Conservation (phyloP, 2,329 filamentous ascomycete species). For the Fusarium sp. region DNA sequence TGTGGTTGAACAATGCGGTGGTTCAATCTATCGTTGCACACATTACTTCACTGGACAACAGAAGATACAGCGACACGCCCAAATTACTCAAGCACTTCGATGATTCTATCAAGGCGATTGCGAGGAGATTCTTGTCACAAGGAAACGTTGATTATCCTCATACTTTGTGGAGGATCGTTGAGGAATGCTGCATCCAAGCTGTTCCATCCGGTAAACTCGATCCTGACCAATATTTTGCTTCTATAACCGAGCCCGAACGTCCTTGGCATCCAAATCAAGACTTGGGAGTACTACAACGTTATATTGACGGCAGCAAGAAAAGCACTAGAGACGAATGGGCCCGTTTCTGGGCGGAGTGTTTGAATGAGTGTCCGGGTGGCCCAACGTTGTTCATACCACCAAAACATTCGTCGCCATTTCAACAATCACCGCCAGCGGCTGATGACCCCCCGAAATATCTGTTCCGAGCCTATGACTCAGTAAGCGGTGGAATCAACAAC, state of each 20-base stretch:
- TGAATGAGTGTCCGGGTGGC: background rate
- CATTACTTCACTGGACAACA: no score
- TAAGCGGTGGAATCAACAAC: no score
- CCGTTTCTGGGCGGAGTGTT: background rate
- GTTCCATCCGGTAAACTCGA: background rate
- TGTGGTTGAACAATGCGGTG: no score
- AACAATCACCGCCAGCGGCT: no score
- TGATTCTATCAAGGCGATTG: background rate
- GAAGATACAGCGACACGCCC: background rate
- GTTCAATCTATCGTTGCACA: no score
- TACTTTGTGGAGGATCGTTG: background rate
- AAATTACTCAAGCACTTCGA: background rate
- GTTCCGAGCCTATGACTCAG: background rate
- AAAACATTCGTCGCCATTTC: fast-evolving
- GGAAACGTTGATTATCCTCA: no score
- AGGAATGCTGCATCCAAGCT: background rate
- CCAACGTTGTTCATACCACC: background rate
- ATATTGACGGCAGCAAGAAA: background rate
- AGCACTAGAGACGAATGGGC: background rate
- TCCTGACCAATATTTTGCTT: background rate
- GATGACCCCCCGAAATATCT: background rate
- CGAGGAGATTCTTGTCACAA: background rate
- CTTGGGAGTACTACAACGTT: background rate
- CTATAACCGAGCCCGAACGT: no score
- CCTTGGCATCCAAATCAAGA: background rate